phyloP scores from a whole-genome alignment of 78 protist species.

The Cavenderia fasciculata region DNA sequence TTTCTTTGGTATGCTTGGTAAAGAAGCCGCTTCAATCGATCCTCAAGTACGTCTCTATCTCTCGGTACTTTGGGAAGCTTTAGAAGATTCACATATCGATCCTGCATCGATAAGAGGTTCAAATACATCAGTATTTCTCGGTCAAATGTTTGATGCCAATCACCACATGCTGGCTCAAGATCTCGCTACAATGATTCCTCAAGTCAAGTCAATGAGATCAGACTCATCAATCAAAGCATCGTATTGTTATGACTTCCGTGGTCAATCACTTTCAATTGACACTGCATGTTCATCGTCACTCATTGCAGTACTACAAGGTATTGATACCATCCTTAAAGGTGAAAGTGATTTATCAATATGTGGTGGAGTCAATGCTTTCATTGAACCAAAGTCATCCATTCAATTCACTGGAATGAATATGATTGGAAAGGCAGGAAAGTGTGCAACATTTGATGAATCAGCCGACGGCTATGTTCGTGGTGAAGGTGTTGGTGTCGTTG shows the following conservation, averaged over 20 bases:
- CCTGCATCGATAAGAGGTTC: background rate
- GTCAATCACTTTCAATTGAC: constrained; percentile 83
- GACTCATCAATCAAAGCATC: constrained; percentile 79
- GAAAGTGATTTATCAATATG: constrained; percentile 24
- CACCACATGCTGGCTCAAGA: background rate
- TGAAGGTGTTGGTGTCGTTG: constrained; percentile 83
- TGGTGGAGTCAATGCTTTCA: constrained; percentile 11
- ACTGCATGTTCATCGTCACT: constrained; percentile 92
- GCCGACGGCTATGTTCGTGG: constrained; percentile 92
- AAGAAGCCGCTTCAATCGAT: constrained; percentile 80
- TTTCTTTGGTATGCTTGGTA: constrained; percentile 18
- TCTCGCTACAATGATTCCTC: background rate
- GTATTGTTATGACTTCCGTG: constrained; percentile 73
- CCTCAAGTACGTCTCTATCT: constrained; percentile 68
- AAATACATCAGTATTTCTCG: constrained; percentile 1
- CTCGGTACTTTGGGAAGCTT: background rate
- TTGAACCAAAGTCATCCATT: background rate
- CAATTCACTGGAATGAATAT: constrained; percentile 7
- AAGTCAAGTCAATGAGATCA: background rate
- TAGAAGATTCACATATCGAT: background rate
- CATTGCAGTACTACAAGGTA: constrained; percentile 72
- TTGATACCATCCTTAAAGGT: constrained; percentile 20
- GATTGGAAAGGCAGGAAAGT: constrained; percentile 59
- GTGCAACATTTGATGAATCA: constrained; percentile 81
- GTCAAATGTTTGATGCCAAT: background rate